These are phyloP conservation scores for Globisporangium megalacanthum DNA, from an alignment of 352 stramenopile genomes.

Conservation along the genomic window DNA sequence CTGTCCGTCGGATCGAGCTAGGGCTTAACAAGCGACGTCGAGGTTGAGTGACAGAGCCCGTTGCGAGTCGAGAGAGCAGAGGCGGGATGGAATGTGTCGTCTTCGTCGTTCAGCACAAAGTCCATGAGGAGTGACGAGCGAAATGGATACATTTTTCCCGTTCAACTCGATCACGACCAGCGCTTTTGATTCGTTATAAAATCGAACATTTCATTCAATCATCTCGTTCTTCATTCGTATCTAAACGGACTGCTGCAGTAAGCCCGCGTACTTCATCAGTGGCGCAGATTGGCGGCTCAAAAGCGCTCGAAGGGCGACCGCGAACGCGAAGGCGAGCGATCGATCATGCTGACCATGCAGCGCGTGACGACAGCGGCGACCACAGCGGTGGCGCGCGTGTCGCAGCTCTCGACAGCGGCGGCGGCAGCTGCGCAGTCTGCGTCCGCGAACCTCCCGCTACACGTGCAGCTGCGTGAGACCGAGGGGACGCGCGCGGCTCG, in stretches of 20 bases:
- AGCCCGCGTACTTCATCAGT: conserved; percentile 11
- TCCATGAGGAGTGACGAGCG: too few species aligned
- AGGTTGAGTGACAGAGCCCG: too few species aligned
- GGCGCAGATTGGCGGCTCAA: conserved; percentile 10
- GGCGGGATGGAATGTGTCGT: too few species aligned
- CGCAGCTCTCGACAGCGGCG: conserved; percentile 45
- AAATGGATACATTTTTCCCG: too few species aligned
- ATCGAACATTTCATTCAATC: too few species aligned
- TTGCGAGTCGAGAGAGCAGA: too few species aligned
- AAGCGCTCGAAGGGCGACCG: conserved; percentile 1
- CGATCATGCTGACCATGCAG: conserved; percentile 44
- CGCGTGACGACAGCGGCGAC: conserved; percentile 15
- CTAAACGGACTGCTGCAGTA: background rate
- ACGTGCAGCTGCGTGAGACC: conserved; percentile 50
- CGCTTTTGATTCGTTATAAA: too few species aligned
- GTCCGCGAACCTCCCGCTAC: conserved; percentile 21
- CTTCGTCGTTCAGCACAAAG: too few species aligned
- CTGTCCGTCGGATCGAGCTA: background rate
- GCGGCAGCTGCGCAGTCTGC: conserved; percentile 12
- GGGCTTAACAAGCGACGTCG: background rate
- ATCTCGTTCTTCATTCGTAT: too few species aligned
- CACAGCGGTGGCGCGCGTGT: conserved; percentile 19
- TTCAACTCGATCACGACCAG: too few species aligned
- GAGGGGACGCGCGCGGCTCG: conserved; percentile 77
- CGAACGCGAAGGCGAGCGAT: background rate